Evolutionary conservation across 2,329 filamentous ascomycete genomes (phyloP).

Genomic region (Epicoccum nigrum): DNA sequence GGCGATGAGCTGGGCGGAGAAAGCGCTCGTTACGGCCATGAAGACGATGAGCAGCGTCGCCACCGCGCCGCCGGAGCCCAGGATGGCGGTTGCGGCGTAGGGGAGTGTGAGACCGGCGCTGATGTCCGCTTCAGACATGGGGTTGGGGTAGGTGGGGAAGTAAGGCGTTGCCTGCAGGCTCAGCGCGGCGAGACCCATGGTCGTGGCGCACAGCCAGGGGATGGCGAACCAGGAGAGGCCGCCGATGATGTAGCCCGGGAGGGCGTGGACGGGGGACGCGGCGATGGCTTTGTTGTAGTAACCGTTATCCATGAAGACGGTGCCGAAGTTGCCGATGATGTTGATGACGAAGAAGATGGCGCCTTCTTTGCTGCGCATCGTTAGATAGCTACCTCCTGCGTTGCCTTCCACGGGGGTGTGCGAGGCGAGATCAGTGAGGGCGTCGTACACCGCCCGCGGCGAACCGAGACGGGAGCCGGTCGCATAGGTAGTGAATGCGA

Average conservation of each 20-base stretch:
- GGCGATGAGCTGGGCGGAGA: constrained; percentile 58
- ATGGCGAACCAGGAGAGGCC: constrained; percentile 55
- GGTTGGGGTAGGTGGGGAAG: constrained; percentile 52
- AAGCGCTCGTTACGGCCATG: constrained; percentile 56
- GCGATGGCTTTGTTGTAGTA: constrained; percentile 93
- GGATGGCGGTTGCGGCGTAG: constrained; percentile 40
- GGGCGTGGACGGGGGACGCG: constrained; percentile 79
- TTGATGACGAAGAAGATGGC: constrained; percentile 93
- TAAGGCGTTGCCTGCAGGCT: constrained; percentile 49
- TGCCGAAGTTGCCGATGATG: constrained; percentile 81
- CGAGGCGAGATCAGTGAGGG: constrained; percentile 70
- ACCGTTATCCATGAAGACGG: constrained; percentile 82
- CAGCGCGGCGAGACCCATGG: constrained; percentile 53
- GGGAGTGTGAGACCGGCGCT: constrained; percentile 41
- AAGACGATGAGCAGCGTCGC: constrained; percentile 51
- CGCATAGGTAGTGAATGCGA: constrained; percentile 81
- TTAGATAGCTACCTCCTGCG: constrained; percentile 79
- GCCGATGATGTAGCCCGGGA: constrained; percentile 67
- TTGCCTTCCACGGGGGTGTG: constrained; percentile 79
- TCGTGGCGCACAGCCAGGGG: constrained; percentile 55
- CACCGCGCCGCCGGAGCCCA: constrained; percentile 41
- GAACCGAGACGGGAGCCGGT: constrained; percentile 75
- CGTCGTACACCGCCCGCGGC: constrained; percentile 77
- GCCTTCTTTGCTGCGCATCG: constrained; percentile 80
- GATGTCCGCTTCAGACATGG: constrained; percentile 33